These are phyloP conservation scores for Tilletiopsis washingtonensis DNA, from an alignment of 1,284 basidiomycete species.

Conservation along the genomic window DNA sequence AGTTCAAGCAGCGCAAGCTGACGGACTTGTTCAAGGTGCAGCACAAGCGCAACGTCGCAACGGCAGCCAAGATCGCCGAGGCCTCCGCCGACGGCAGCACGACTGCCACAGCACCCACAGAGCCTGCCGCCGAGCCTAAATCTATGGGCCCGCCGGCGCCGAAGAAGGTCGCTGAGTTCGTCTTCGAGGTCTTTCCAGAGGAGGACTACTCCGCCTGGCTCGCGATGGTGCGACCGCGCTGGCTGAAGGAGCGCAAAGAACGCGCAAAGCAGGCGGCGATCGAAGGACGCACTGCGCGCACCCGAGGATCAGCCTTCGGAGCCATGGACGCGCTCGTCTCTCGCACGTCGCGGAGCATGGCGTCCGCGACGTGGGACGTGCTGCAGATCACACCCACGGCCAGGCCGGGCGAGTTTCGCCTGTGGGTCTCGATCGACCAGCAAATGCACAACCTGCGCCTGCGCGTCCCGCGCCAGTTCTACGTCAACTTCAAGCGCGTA, in stretches of 20 bases:
- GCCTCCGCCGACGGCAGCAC: neutral
- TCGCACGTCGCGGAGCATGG: conserved; percentile 59
- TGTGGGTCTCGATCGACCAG: conserved; percentile 82
- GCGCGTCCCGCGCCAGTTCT: conserved; percentile 83
- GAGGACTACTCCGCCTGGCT: conserved; percentile 72
- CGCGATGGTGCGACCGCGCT: conserved; percentile 67
- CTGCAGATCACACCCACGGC: conserved; percentile 75
- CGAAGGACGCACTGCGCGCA: neutral
- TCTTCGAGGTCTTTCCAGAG: conserved; percentile 1
- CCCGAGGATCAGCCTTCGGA: conserved; percentile 5
- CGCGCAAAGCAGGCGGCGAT: conserved; percentile 3
- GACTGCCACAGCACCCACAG: neutral
- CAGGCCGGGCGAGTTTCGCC: conserved; percentile 71
- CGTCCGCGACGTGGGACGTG: conserved; percentile 78
- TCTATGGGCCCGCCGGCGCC: too few relatives aligned
- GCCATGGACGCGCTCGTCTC: conserved; percentile 63
- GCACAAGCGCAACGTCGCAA: neutral
- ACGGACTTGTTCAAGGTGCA: conserved; percentile 76
- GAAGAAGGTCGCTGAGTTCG: too few relatives aligned
- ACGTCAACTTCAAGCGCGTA: conserved; percentile 72
- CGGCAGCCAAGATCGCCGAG: neutral
- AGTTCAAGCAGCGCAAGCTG: conserved; percentile 94
- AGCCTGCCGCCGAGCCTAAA: too few relatives aligned
- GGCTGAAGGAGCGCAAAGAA: conserved; percentile 58
- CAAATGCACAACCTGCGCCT: conserved; percentile 72